These are phyloP conservation scores for Juglanconis oblonga DNA, from an alignment of 2,329 filamentous ascomycete species.

Conservation along the genomic window DNA sequence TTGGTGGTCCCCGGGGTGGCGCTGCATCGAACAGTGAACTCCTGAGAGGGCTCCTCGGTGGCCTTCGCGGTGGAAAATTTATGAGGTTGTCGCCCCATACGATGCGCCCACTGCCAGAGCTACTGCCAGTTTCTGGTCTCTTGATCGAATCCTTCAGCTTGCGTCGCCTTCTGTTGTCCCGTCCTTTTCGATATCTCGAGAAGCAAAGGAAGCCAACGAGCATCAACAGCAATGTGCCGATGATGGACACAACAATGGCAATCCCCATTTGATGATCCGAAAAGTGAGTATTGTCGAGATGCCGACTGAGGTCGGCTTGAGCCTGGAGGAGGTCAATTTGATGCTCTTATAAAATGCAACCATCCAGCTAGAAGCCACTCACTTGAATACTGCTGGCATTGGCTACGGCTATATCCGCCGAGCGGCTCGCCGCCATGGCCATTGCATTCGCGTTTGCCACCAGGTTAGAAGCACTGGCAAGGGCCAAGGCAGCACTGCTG, in stretches of 20 bases:
- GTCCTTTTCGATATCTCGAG: not conserved
- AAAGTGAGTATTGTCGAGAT: not conserved
- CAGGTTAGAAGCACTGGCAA: constrained; percentile 3
- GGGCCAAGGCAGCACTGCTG: constrained; percentile 7
- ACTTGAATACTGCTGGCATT: constrained; percentile 7
- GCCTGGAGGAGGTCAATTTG: not conserved
- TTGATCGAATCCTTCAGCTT: not conserved
- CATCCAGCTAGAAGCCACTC: not conserved
- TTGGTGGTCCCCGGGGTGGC: not conserved
- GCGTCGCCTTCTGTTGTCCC: not conserved
- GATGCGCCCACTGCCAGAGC: not conserved
- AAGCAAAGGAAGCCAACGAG: constrained; percentile 5
- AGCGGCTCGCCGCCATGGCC: constrained; percentile 4
- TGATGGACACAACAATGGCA: constrained; percentile 5
- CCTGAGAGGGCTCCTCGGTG: not conserved
- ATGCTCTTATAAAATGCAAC: not conserved
- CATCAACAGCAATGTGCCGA: constrained; percentile 1
- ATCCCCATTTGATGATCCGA: not conserved
- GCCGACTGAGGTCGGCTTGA: constrained; percentile 5
- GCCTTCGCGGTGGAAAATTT: not conserved
- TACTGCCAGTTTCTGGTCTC: not conserved
- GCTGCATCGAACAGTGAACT: not conserved
- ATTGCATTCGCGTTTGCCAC: not conserved
- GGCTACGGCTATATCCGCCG: not conserved
- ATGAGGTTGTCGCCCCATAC: constrained; percentile 4